Base-by-base conservation (phyloP, 2,329 filamentous ascomycete genomes). In the Penicillium glabrum region DNA sequence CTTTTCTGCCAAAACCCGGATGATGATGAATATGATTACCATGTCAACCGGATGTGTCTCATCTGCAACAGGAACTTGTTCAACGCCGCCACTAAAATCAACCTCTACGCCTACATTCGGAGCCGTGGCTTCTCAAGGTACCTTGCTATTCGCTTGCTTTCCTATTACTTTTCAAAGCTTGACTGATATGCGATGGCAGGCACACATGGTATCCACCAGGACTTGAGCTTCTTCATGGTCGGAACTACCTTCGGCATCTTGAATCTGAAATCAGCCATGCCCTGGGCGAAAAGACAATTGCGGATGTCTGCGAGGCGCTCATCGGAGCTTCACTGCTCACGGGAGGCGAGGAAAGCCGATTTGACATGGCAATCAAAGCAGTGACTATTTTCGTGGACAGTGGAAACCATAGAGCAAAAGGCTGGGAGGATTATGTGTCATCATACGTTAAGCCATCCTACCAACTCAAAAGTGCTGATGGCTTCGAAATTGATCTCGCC, bases 41-140 rank as follows among this genome's bases (percentile, higher is more conserved):
- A 99, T 68, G 90, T 96, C 8, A 88, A 91, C 64, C 87, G 95
- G 16, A 98, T 98, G 93, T 70, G 89, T 21, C 83, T 98, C 66
- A 83, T 98, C 16, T 96, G 91, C 82, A 99, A 99, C 74, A 84
- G 88, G 63, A 97, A 96, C 62, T 80, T 99, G 0, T 92, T 91
- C 74, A 86, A 91, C 45, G 87, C 86, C 39, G 93, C 93, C 0
- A 79, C 86, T 3, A 82, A 88, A 27, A 75, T 88, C 16, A 83
- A 72, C 35, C 69, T 89, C 2, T 84, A 90, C 59, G 86, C 90
- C 60, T 96, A 89, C 67, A 87, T 98, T 54, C 89, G 95, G 16
- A 93, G 89, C n/a, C 83, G 85, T 69, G 83, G 87, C 0, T 97
- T 98, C 71, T 90, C 89, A 67, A 83, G 90, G 79, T 83, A 75